phyloP scores from a whole-genome alignment of 495 filamentous ascomycete species.

The Neurospora sublineolata region DNA sequence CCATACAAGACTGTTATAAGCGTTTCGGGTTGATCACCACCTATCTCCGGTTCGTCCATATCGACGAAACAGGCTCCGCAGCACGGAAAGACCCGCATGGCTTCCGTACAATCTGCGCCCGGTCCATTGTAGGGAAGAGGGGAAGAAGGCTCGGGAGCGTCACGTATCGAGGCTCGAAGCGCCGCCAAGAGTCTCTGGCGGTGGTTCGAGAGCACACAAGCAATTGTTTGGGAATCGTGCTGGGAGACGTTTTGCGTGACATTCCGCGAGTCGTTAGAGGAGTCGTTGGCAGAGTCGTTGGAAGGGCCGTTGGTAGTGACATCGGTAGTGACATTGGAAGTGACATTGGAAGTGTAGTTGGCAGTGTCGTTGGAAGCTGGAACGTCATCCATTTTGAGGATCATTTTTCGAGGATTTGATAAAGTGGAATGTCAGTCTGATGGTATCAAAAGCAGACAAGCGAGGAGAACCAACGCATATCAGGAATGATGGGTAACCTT shows the following conservation, averaged over 20 bases:
- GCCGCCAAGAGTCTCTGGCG: background rate
- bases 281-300: background rate
- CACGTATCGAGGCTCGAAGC: background rate
- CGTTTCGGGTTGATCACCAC: background rate
- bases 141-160: background rate
- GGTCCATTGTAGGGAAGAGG: background rate
- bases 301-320: background rate
- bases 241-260: background rate
- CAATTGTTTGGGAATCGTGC: background rate
- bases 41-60: background rate
- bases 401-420: background rate
- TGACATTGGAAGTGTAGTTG: background rate
- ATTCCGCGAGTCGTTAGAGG: background rate
- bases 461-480: background rate
- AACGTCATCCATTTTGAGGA: background rate
- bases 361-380: background rate
- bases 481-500: background rate
- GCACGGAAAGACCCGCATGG: background rate
- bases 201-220: background rate
- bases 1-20: background rate
- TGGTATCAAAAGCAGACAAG: background rate
- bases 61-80: background rate
- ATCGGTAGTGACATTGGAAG: background rate
- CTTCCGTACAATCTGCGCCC: background rate
- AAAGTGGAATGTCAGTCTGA: background rate